These are phyloP conservation scores for Physcomitrellopsis africana DNA, from an alignment of 225 moss, liverwort and hornwort genomes.

Conservation along the genomic window DNA sequence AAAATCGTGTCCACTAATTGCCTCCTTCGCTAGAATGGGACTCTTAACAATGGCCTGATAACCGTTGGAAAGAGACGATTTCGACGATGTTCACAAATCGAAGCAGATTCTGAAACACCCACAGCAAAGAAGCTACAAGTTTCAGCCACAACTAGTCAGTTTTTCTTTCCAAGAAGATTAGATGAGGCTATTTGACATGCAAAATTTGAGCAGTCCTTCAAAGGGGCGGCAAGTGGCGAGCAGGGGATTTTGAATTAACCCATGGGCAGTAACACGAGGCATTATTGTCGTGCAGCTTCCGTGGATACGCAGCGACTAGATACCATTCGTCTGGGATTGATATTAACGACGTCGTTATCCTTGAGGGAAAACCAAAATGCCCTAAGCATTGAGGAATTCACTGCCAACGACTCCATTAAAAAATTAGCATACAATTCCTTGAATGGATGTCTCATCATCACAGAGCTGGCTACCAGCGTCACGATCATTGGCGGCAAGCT, in stretches of 20 bases:
- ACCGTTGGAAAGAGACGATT: constrained; percentile 21
- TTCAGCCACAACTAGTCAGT: neutral
- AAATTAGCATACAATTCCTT: constrained; percentile 51
- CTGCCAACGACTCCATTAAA: constrained; percentile 34
- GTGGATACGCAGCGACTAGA: constrained; percentile 25
- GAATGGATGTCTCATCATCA: constrained; percentile 51
- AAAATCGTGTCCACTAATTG: neutral
- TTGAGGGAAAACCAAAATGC: constrained; percentile 10
- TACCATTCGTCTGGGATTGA: constrained; percentile 32
- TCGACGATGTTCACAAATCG: neutral
- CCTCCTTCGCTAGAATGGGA: constrained; percentile 18
- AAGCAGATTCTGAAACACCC: constrained; percentile 4
- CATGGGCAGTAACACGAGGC: constrained; percentile 1
- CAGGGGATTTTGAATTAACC: constrained; percentile 5
- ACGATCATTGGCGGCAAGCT: constrained; percentile 30
- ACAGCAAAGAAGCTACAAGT: neutral
- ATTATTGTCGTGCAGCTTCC: constrained; percentile 11
- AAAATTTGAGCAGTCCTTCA: constrained; percentile 18
- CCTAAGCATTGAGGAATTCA: constrained; percentile 20
- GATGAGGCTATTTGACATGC: constrained; percentile 20
- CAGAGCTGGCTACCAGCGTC: constrained; percentile 43
- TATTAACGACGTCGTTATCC: constrained; percentile 36
- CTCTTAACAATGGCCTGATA: constrained; percentile 26
- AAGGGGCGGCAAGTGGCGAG: constrained; percentile 1
- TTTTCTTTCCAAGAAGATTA: neutral